A percentile compares a stretch with the other conserved stretches of the same genome.
Conservation (phyloP, 2,329 filamentous ascomycete species). For the Apiospora hydei region DNA sequence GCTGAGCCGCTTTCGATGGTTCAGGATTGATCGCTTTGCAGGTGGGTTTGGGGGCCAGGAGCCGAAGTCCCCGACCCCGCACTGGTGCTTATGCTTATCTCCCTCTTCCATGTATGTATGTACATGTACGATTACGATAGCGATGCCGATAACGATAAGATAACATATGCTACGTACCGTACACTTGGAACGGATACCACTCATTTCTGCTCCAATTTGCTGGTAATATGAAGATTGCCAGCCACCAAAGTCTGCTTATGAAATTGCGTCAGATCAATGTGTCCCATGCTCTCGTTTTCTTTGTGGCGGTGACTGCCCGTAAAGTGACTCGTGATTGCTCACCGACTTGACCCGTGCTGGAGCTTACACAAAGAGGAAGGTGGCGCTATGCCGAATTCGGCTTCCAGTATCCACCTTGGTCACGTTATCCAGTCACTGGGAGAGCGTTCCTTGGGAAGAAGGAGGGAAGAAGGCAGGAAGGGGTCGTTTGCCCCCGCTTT, state of each 20-base stretch:
- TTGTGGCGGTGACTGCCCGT: neutral
- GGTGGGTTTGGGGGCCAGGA: neutral
- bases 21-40: neutral
- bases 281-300: neutral
- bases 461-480: neutral
- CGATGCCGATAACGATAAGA: conserved; percentile 8
- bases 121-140: conserved; percentile 1
- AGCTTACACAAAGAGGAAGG: conserved; percentile 14
- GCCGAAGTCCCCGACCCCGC: conserved; percentile 12
- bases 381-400: neutral
- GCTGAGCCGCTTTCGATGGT: conserved; percentile 11
- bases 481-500: neutral
- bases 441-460: neutral
- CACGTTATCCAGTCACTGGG: neutral
- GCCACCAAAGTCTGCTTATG: neutral
- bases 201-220: neutral
- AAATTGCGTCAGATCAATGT: neutral
- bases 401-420: neutral
- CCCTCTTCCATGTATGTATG: neutral
- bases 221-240: neutral
- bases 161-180: neutral
- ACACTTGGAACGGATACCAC: neutral
- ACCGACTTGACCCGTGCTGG: conserved; percentile 18
- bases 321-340: conserved; percentile 22
- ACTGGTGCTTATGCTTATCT: neutral